A percentile compares a stretch with the other conserved stretches of the same genome.
Conservation (phyloP, 2,329 filamentous ascomycete species). For the Penicillium rolfsii region DNA sequence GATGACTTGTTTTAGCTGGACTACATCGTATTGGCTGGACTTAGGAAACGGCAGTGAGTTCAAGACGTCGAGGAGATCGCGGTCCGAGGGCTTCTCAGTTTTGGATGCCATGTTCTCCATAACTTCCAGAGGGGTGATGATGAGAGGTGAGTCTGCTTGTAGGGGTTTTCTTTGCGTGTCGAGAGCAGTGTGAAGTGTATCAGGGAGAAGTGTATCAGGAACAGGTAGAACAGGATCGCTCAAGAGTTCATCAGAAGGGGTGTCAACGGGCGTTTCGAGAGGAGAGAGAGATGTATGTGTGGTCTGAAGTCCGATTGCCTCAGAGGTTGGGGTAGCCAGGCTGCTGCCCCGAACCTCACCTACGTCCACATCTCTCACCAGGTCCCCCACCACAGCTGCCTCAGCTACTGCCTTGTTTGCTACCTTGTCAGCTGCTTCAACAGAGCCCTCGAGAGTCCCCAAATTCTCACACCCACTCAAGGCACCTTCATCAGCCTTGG, state of each 20-base stretch:
- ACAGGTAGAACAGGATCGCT: conserved; percentile 8
- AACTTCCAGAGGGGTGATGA: conserved; percentile 6
- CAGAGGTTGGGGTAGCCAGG: conserved; percentile 18
- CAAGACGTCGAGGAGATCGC: conserved; percentile 16
- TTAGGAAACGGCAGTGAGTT: conserved; percentile 16
- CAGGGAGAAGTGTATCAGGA: conserved; percentile 8
- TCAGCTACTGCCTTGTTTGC: conserved; percentile 5
- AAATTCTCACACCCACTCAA: conserved; percentile 9
- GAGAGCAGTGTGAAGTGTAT: conserved; percentile 12
- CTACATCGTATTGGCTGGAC: conserved; percentile 22
- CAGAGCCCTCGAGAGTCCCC: conserved; percentile 8
- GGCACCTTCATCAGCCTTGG: conserved; percentile 9
- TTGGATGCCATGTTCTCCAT: conserved; percentile 11
- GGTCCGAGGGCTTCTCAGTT: conserved; percentile 1
- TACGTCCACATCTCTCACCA: not conserved
- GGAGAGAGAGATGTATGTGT: conserved; percentile 11
- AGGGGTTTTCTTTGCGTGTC: conserved; percentile 4
- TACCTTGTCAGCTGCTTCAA: conserved; percentile 11
- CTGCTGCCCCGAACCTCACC: conserved; percentile 12
- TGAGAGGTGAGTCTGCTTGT: conserved; percentile 11
- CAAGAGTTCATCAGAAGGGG: conserved; percentile 8
- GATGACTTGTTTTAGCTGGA: conserved; percentile 18
- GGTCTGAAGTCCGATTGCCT: conserved; percentile 13
- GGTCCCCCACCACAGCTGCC: conserved; percentile 1
- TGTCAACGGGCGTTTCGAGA: conserved; percentile 11